Evolutionary conservation across 495 filamentous ascomycete genomes (phyloP).

Genomic region (Darksidea phi): DNA sequence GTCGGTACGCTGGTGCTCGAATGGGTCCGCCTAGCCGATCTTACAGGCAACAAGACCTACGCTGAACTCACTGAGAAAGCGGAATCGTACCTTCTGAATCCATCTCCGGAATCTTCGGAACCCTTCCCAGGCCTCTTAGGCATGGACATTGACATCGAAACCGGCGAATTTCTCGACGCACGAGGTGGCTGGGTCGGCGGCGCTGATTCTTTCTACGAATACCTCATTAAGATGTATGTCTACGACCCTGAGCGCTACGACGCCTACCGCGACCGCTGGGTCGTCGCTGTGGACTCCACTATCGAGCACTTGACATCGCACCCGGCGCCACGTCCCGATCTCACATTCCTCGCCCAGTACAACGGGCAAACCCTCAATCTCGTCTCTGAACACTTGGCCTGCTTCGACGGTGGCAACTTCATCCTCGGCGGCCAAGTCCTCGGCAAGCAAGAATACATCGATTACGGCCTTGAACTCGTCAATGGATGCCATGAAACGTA

Average conservation of each 20-base stretch:
- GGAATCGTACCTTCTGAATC: conserved; percentile 69
- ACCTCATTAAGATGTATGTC: conserved; percentile 90
- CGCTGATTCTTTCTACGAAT: conserved; percentile 85
- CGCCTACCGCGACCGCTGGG: conserved; percentile 54
- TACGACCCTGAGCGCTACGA: conserved; percentile 69
- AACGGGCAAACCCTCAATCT: conserved; percentile 49
- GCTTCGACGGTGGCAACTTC: conserved; percentile 86
- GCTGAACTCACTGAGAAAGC: conserved; percentile 64
- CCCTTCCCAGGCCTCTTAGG: conserved; percentile 80
- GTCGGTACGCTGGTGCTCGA: conserved; percentile 61
- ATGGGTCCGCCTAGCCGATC: conserved; percentile 79
- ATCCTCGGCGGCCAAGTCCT: conserved; percentile 78
- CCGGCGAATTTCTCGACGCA: conserved; percentile 66
- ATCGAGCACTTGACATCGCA: conserved; percentile 72
- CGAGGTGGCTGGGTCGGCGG: conserved; percentile 78
- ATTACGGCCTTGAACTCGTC: conserved; percentile 75
- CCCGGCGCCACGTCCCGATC: conserved; percentile 63
- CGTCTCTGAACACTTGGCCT: conserved; percentile 58
- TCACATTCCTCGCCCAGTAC: conserved; percentile 73
- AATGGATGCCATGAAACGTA: conserved; percentile 76
- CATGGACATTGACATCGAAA: conserved; percentile 60
- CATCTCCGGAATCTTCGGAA: conserved; percentile 59
- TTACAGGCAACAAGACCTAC: conserved; percentile 67
- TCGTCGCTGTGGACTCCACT: conserved; percentile 71
- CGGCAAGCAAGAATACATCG: conserved; percentile 58